Evolutionary conservation across 106 monocot genomes (phyloP).

Genomic region (Iris macrosiphon): DNA sequence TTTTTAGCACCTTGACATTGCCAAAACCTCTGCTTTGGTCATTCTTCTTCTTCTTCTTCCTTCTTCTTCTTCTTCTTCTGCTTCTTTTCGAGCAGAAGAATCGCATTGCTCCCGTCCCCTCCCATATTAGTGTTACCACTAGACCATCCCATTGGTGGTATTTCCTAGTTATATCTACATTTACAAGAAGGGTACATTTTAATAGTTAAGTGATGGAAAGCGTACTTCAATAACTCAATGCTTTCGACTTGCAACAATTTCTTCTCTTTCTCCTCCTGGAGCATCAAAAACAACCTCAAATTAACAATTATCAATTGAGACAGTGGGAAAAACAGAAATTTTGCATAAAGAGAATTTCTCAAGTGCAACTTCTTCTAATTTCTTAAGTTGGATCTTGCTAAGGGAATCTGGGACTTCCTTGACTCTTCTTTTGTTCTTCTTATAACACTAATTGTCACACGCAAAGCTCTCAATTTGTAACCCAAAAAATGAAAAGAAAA

Average conservation of each 20-base stretch:
- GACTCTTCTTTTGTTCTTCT: constrained; percentile 17
- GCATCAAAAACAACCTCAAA: not conserved
- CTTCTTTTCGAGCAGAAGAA: constrained; percentile 53
- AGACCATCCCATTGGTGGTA: not conserved
- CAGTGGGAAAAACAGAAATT: too few relatives aligned
- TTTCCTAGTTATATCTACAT: not conserved
- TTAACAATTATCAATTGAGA: not conserved
- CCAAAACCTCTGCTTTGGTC: constrained; percentile 34
- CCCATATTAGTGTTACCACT: not conserved
- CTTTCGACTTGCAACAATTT: constrained; percentile 56
- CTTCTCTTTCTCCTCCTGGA: constrained; percentile 67
- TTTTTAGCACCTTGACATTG: constrained; percentile 30
- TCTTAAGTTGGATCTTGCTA: constrained; percentile 75
- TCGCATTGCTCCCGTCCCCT: constrained; percentile 44
- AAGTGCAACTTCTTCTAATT: constrained; percentile 53
- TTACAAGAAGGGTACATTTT: not conserved
- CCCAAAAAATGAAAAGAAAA: constrained; percentile 2
- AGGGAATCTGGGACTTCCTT: constrained; percentile 22
- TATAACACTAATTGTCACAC: constrained; percentile 13
- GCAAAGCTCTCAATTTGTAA: not conserved
- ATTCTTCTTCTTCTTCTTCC: too few relatives aligned
- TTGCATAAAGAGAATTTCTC: not conserved
- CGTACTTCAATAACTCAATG: constrained; percentile 66
- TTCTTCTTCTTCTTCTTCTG: constrained; percentile 26
- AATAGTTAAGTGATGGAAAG: not conserved